phyloP scores from a whole-genome alignment of 2,329 filamentous ascomycete genomes.

The Chrysosporium keratinophilum region DNA sequence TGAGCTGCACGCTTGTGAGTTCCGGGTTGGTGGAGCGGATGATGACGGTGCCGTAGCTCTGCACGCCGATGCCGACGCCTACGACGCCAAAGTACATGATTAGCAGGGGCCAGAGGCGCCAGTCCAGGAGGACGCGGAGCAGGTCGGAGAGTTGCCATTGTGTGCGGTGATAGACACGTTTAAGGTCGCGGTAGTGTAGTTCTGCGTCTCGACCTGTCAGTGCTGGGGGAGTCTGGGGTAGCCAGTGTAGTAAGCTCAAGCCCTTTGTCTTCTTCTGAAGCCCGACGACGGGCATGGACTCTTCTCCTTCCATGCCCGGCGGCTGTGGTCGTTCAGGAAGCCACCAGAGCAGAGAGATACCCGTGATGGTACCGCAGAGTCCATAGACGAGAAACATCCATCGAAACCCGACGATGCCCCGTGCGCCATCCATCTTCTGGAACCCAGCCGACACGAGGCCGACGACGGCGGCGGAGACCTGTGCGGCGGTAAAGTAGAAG shows the following conservation, averaged over 20 bases:
- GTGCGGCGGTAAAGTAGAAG: conserved; percentile 77
- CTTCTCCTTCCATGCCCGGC: conserved; percentile 33
- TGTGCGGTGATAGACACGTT: conserved; percentile 64
- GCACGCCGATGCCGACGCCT: conserved; percentile 80
- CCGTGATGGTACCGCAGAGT: conserved; percentile 60
- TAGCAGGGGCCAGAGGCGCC: conserved; percentile 75
- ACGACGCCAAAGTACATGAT: conserved; percentile 95
- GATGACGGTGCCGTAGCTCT: conserved; percentile 79
- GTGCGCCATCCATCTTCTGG: conserved; percentile 73
- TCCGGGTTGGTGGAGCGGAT: conserved; percentile 65
- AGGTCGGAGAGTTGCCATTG: conserved; percentile 66
- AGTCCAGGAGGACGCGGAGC: conserved; percentile 62
- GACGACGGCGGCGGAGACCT: conserved; percentile 80
- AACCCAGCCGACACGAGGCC: conserved; percentile 84
- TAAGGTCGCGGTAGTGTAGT: conserved; percentile 74
- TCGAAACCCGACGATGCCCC: conserved; percentile 58
- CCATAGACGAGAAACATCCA: conserved; percentile 84
- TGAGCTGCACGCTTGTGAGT: conserved; percentile 64
- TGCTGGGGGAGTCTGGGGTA: conserved; percentile 60
- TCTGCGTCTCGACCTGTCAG: conserved; percentile 65
- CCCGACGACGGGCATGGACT: neutral
- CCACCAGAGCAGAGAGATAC: conserved; percentile 74
- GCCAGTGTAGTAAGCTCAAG: conserved; percentile 36
- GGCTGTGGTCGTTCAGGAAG: conserved; percentile 70
- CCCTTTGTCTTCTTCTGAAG: too few relatives aligned